Evolutionary conservation across 345 rosid species (phyloP).

Genomic region (Pseudoturritis turrita): DNA sequence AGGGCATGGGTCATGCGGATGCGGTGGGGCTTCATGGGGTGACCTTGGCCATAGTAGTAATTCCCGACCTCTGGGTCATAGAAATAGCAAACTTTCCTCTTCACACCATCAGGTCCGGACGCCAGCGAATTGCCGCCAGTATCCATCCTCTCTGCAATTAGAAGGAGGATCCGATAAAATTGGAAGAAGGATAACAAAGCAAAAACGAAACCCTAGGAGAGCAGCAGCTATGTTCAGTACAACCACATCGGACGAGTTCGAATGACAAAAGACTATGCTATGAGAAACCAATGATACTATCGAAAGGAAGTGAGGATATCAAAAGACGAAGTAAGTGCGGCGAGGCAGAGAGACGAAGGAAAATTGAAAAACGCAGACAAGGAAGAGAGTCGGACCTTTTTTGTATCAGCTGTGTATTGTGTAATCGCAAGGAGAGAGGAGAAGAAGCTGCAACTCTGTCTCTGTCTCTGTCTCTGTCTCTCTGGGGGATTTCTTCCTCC

Average conservation of each 20-base stretch:
- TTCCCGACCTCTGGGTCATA: slow-evolving; percentile 79
- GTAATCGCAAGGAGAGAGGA: not conserved
- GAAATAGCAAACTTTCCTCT: slow-evolving; percentile 63
- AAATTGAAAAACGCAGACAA: not conserved
- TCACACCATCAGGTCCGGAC: slow-evolving; percentile 57
- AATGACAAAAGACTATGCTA: too few species aligned
- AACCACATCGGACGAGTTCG: not conserved
- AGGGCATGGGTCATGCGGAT: slow-evolving; percentile 58
- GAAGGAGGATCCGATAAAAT: not conserved
- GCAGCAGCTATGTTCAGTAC: not conserved
- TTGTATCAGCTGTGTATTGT: not conserved
- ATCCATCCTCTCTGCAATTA: slow-evolving; percentile 38
- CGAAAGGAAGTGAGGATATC: not conserved
- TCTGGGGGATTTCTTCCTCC: not conserved
- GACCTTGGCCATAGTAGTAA: slow-evolving; percentile 61
- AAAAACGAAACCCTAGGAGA: slow-evolving; percentile 19
- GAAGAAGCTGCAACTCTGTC: slow-evolving; percentile 3
- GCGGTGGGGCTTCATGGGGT: slow-evolving; percentile 66
- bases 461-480: too few species aligned
- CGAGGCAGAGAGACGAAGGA: not conserved
- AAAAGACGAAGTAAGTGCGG: not conserved
- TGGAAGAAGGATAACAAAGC: not conserved
- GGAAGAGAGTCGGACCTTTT: slow-evolving; percentile 16
- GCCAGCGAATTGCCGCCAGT: slow-evolving; percentile 54
- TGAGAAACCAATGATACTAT: too few species aligned